Conservation (phyloP, 768 basidiomycete species). For the Lactifluus rugatus region DNA sequence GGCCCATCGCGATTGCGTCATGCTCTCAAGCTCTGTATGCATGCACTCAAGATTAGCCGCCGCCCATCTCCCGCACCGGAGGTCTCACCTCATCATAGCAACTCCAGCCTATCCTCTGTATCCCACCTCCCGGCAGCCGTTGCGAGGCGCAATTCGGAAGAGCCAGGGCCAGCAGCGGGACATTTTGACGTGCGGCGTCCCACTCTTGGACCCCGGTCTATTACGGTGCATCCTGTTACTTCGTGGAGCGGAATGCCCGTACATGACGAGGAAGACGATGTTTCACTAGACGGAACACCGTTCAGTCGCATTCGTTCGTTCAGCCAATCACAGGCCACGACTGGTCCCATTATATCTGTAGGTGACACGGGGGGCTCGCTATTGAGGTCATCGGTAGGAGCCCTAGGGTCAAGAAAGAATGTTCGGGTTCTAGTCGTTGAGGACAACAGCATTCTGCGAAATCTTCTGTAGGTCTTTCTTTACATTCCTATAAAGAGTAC, state of each 20-base stretch:
- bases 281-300: conserved; percentile 17
- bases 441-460: conserved; percentile 80
- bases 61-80: conserved; percentile 25
- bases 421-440: conserved; percentile 78
- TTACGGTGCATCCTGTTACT: conserved; percentile 35
- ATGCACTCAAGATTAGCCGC: conserved; percentile 42
- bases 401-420: conserved; percentile 35
- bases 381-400: conserved; percentile 54
- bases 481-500: conserved; percentile 4
- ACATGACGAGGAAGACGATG: conserved; percentile 30
- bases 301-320: conserved; percentile 11
- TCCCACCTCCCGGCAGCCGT: conserved; percentile 4
- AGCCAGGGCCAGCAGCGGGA: conserved; percentile 17
- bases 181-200: conserved; percentile 33
- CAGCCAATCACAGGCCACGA: conserved; percentile 19
- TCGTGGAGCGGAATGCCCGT: conserved; percentile 30
- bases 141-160: conserved; percentile 42
- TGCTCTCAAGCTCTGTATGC: conserved; percentile 53
- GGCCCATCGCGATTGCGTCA: conserved; percentile 67
- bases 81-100: conserved; percentile 1
- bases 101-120: neutral
- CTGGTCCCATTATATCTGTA: conserved; percentile 40
- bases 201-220: conserved; percentile 42
- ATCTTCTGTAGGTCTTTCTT: conserved; percentile 54
- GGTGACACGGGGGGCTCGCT: conserved; percentile 55